phyloP scores from a whole-genome alignment of 1,284 basidiomycete species.

The Irpex sp. region DNA sequence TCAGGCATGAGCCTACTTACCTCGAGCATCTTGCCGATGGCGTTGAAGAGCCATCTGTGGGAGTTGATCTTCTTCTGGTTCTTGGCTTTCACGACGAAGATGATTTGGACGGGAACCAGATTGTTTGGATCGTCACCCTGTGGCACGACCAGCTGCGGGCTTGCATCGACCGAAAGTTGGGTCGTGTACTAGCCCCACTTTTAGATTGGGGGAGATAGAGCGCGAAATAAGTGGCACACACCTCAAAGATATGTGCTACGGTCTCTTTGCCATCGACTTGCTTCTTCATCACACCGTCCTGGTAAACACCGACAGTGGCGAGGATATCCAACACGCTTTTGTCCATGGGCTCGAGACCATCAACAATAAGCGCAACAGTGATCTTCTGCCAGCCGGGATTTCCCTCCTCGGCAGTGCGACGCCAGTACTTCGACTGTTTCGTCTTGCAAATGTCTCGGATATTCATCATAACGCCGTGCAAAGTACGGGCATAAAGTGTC shows the following conservation, averaged over 20 bases:
- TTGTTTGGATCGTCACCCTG: conserved; percentile 87
- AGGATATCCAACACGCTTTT: conserved; percentile 89
- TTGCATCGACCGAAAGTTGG: conserved; percentile 87
- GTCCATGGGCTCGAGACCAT: conserved; percentile 95
- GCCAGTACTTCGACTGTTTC: conserved; percentile 94
- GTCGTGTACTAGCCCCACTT: conserved; percentile 69
- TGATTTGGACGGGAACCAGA: conserved; percentile 93
- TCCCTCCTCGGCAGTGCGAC: conserved; percentile 81
- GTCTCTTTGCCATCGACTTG: conserved; percentile 90
- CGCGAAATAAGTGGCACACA: conserved; percentile 23
- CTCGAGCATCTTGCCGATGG: conserved; percentile 81
- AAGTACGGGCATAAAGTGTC: conserved; percentile 86
- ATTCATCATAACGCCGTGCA: conserved; percentile 97
- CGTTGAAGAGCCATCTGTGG: conserved; percentile 98
- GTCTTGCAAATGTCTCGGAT: conserved; percentile 98
- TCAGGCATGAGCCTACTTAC: conserved; percentile 28
- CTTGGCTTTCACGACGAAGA: conserved; percentile 93
- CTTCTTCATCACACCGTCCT: conserved; percentile 97
- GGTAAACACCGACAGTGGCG: conserved; percentile 86
- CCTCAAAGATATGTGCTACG: conserved; percentile 90
- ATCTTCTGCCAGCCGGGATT: conserved; percentile 91
- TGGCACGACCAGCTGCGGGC: conserved; percentile 87
- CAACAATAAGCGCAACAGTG: conserved; percentile 87
- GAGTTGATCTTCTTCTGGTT: conserved; percentile 98
- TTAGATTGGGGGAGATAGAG: neutral